These are phyloP conservation scores for Chaetomidium leptoderma DNA, from an alignment of 495 filamentous ascomycete genomes.

Conservation along the genomic window DNA sequence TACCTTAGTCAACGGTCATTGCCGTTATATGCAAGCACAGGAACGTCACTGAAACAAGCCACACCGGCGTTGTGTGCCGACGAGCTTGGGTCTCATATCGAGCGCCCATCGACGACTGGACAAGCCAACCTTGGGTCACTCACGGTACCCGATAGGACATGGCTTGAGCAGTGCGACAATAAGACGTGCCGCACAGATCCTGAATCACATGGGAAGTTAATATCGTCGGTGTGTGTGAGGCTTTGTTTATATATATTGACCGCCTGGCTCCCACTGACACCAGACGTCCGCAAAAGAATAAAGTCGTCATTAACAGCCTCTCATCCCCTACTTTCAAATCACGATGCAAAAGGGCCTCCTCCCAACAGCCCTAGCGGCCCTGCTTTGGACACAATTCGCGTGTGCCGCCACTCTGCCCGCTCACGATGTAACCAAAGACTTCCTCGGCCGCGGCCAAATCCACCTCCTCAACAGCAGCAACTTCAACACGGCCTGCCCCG, in stretches of 20 bases:
- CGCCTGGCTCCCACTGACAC: background rate
- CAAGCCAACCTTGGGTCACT: background rate
- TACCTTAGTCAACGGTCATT: slow-evolving; percentile 15
- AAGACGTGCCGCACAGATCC: background rate
- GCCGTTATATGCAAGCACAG: background rate
- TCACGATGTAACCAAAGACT: slow-evolving; percentile 11
- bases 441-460: slow-evolving; percentile 31
- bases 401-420: background rate
- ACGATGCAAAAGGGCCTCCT: background rate
- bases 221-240: background rate
- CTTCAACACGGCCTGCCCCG: slow-evolving; percentile 7
- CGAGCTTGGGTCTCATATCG: background rate
- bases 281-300: background rate
- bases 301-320: background rate
- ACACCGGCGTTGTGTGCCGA: background rate
- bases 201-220: background rate
- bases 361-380: background rate
- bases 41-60: background rate
- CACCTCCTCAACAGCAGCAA: slow-evolving; percentile 28
- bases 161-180: background rate
- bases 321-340: background rate
- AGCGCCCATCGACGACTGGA: background rate
- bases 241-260: background rate
- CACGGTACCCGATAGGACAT: background rate
- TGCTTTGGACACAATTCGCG: background rate